Evolutionary conservation across 176 grass and related monocot genomes (phyloP).

Genomic region (Juncus effusus): DNA sequence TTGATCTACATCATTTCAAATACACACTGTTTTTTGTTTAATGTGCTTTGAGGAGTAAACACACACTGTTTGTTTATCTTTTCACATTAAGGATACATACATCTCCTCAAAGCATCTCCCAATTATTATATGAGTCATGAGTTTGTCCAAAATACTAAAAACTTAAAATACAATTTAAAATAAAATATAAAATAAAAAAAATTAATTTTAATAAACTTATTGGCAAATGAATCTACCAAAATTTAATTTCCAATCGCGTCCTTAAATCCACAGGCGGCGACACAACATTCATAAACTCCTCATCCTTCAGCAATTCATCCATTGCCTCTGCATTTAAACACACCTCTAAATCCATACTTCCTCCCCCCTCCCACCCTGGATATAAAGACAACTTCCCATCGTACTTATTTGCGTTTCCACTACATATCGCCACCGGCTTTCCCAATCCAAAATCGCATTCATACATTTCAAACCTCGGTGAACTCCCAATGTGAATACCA

Average conservation of each 20-base stretch:
- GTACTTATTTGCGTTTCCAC: slow-evolving; percentile 55
- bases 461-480: slow-evolving; percentile 54
- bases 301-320: slow-evolving; percentile 38
- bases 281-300: slow-evolving; percentile 44
- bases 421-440: slow-evolving; percentile 36
- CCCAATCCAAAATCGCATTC: slow-evolving; percentile 70
- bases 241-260: neutral
- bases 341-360: slow-evolving; percentile 46
- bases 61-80: too few relatives aligned
- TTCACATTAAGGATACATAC: too few relatives aligned
- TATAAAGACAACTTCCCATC: slow-evolving; percentile 58
- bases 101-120: too few relatives aligned
- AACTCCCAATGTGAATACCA: slow-evolving; percentile 40
- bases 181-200: too few relatives aligned
- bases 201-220: too few relatives aligned
- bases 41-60: too few relatives aligned
- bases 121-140: too few relatives aligned
- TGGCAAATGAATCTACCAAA: too few relatives aligned
- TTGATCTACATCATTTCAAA: too few relatives aligned
- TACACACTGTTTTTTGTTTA: too few relatives aligned
- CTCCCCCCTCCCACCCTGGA: slow-evolving; percentile 38
- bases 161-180: too few relatives aligned
- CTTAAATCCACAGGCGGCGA: slow-evolving; percentile 6
- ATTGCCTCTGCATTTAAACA: slow-evolving; percentile 40
- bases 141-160: too few relatives aligned